These are phyloP conservation scores for Dissophora globulifera DNA, from an alignment of 192 early-diverging fungal genomes.

Conservation along the genomic window DNA sequence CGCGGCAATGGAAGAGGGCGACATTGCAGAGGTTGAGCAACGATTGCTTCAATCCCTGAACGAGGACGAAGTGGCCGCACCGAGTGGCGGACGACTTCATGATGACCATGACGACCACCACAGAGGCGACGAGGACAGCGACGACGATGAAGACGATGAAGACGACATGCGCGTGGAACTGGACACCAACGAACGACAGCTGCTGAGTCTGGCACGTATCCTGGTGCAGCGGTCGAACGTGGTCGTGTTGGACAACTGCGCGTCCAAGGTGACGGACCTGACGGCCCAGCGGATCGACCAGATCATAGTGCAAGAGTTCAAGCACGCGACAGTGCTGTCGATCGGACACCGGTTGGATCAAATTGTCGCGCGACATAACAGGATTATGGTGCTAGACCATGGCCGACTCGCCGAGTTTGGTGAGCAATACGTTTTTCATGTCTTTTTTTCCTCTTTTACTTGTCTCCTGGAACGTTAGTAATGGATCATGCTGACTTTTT, in stretches of 20 bases:
- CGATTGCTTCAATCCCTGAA: neutral
- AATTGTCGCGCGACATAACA: conserved; percentile 66
- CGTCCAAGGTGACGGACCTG: conserved; percentile 68
- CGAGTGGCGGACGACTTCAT: no score
- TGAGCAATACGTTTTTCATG: conserved; percentile 16
- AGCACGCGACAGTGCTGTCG: conserved; percentile 66
- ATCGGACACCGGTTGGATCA: conserved; percentile 83
- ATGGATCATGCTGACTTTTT: neutral
- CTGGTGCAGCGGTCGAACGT: conserved; percentile 76
- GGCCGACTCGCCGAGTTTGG: conserved; percentile 79
- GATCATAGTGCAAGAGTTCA: conserved; percentile 65
- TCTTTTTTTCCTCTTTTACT: no score
- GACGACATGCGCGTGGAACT: conserved; percentile 33
- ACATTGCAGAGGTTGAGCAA: neutral
- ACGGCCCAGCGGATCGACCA: conserved; percentile 75
- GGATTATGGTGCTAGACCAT: conserved; percentile 81
- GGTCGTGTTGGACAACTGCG: conserved; percentile 84
- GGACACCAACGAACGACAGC: conserved; percentile 71
- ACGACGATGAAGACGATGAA: conserved; percentile 19
- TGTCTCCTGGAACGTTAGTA: no score
- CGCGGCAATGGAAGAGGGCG: conserved; percentile 1
- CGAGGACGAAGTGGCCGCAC: conserved; percentile 5
- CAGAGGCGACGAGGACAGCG: neutral
- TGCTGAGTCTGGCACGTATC: conserved; percentile 70
- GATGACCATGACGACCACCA: no score